Evolutionary conservation across 2,329 filamentous ascomycete genomes (phyloP).

Genomic region (Fusarium nelsonii): DNA sequence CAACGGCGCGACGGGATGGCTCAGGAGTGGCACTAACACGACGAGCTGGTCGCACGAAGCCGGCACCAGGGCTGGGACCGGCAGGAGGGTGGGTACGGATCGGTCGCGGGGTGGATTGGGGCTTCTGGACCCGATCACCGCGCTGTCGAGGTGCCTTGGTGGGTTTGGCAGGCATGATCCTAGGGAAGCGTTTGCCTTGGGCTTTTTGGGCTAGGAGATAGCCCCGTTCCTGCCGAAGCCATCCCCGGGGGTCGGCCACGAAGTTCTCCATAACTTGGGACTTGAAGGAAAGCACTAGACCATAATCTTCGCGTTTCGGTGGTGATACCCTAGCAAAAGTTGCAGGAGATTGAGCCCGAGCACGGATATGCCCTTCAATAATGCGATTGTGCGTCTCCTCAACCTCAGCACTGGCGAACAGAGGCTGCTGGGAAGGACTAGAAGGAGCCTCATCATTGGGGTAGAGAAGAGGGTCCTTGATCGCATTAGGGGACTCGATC

Average conservation of each 20-base stretch:
- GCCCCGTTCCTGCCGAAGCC: constrained; percentile 65
- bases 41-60: constrained; percentile 45
- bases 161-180: constrained; percentile 59
- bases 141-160: constrained; percentile 50
- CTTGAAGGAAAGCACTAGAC: constrained; percentile 64
- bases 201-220: constrained; percentile 62
- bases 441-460: constrained; percentile 57
- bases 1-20: constrained; percentile 64
- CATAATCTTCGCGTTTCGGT: constrained; percentile 66
- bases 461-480: constrained; percentile 70
- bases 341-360: constrained; percentile 52
- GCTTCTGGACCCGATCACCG: constrained; percentile 54
- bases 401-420: constrained; percentile 61
- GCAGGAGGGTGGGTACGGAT: constrained; percentile 50
- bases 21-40: constrained; percentile 63
- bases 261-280: constrained; percentile 65
- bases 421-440: constrained; percentile 60
- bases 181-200: constrained; percentile 54
- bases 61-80: constrained; percentile 41
- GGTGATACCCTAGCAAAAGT: constrained; percentile 61
- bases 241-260: constrained; percentile 58
- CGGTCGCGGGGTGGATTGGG: constrained; percentile 52
- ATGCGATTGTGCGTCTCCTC: constrained; percentile 58
- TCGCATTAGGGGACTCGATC: constrained; percentile 48
- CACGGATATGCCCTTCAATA: constrained; percentile 63